Base-by-base conservation (phyloP, 371 early-diverging fungal genomes). In the Mortierella sp. region DNA sequence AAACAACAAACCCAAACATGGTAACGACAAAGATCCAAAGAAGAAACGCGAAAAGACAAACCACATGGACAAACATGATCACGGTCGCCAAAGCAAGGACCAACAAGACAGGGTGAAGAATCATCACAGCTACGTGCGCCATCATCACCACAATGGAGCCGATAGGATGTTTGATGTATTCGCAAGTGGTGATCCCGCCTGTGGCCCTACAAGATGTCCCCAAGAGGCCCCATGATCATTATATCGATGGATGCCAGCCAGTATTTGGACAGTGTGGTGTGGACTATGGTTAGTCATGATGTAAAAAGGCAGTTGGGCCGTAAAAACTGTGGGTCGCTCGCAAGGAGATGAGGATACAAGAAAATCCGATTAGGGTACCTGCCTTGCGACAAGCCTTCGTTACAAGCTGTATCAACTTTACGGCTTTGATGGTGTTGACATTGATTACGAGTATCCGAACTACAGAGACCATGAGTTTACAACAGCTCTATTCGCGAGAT, bases 401-500 rank as follows among this genome's bases (percentile, higher is more conserved):
- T 45, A 40, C 41, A 21, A 73, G 78, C 47, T 78, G 78, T 63
- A 63, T 63, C 69, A 59, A 50, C 68, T 66, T 13, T 73, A 78
- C 52, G 77, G 77, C 19, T 77, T 77, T 50, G 77, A 77, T 19
- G 77, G 77, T 13, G 57, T 77, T 33, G 77, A 77, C 41, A 89
- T 95, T 62, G 96, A 97, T 84, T 96, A 96, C 95, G 96, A 96
- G 82, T 93, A 94, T 58, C 96, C 96, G 0, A 67, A 62, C 57
- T 88, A 92, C 75, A 94, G 91, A 72, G 90, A 91, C 13, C 72
- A 69, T 6, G 65, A 28, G 33, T 64, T 36, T 8, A 62, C 72
- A 60, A 77, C 77, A 33, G 78, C 76, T 36, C 84, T 97, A 47
- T 82, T 55, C 80, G 74, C 15, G 89, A 92, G 66, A 84, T 96